These are phyloP conservation scores for Debaryomyces subglobosus DNA, from an alignment of 1,139 yeast genomes.

Conservation along the genomic window DNA sequence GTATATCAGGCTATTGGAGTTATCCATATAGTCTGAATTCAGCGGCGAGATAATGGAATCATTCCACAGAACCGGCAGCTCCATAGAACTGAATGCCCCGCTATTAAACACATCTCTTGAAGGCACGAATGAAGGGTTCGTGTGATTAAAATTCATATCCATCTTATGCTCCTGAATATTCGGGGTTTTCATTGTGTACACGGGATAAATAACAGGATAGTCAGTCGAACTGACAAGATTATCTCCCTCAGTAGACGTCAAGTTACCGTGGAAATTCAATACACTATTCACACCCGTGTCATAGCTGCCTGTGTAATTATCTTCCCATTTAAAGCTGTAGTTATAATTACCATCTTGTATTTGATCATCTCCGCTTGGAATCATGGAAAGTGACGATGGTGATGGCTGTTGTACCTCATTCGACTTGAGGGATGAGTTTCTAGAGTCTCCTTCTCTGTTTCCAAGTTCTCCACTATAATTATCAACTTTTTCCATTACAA, in stretches of 20 bases:
- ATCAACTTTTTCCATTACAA: neutral
- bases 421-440: neutral
- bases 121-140: slow-evolving; percentile 9
- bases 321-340: neutral
- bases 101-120: slow-evolving; percentile 11
- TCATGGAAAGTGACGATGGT: neutral
- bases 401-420: neutral
- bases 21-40: neutral
- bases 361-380: neutral
- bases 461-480: neutral
- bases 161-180: neutral
- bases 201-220: slow-evolving; percentile 41
- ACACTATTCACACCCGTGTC: slow-evolving; percentile 20
- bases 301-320: neutral
- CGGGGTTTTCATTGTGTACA: slow-evolving; percentile 30
- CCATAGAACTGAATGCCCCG: slow-evolving; percentile 3
- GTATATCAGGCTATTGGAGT: neutral
- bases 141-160: neutral
- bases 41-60: neutral
- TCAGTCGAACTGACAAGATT: slow-evolving; percentile 25
- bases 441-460: neutral
- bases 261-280: slow-evolving; percentile 19
- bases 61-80: neutral
- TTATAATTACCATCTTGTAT: neutral
- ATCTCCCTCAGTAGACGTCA: slow-evolving; percentile 33